Conservation (phyloP, 495 filamentous ascomycete genomes). For the Penicillium lividum region DNA sequence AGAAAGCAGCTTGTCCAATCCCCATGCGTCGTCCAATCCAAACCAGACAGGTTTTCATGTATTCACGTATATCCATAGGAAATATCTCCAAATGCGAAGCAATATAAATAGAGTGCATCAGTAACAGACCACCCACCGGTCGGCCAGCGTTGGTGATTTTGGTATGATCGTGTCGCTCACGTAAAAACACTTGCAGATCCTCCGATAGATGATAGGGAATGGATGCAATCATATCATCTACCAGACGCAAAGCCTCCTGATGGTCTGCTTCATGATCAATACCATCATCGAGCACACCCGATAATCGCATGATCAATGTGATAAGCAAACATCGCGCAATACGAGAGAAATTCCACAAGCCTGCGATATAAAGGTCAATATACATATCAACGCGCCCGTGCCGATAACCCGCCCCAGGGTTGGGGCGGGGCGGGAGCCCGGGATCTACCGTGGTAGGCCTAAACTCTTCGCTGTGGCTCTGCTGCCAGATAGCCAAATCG, state of each 20-base stretch:
- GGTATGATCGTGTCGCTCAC: slow-evolving; percentile 1
- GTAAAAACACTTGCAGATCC: slow-evolving; percentile 30
- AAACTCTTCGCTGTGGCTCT: slow-evolving; percentile 15
- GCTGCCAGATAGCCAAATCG: slow-evolving; percentile 19
- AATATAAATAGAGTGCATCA: slow-evolving; percentile 35
- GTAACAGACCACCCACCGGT: slow-evolving; percentile 29
- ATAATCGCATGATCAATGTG: slow-evolving; percentile 17
- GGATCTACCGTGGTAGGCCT: slow-evolving; percentile 19
- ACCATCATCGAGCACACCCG: slow-evolving; percentile 10
- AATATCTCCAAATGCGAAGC: slow-evolving; percentile 27
- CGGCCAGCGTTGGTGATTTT: slow-evolving; percentile 25
- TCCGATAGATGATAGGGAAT: slow-evolving; percentile 35
- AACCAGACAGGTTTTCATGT: slow-evolving; percentile 23
- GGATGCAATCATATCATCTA: slow-evolving; percentile 31
- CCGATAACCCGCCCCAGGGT: slow-evolving; percentile 18
- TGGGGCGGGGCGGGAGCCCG: not conserved
- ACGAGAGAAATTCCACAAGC: slow-evolving; percentile 34
- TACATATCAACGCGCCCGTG: slow-evolving; percentile 25
- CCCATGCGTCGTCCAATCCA: slow-evolving; percentile 38
- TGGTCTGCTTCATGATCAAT: slow-evolving; percentile 5
- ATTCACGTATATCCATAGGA: slow-evolving; percentile 21
- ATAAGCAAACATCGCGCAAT: slow-evolving; percentile 25
- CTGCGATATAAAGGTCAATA: slow-evolving; percentile 30
- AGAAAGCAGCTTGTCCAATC: slow-evolving; percentile 32
- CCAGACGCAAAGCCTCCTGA: slow-evolving; percentile 6